Evolutionary conservation across 192 early-diverging fungal genomes (phyloP).

Genomic region (Gamsiella multidivaricata): DNA sequence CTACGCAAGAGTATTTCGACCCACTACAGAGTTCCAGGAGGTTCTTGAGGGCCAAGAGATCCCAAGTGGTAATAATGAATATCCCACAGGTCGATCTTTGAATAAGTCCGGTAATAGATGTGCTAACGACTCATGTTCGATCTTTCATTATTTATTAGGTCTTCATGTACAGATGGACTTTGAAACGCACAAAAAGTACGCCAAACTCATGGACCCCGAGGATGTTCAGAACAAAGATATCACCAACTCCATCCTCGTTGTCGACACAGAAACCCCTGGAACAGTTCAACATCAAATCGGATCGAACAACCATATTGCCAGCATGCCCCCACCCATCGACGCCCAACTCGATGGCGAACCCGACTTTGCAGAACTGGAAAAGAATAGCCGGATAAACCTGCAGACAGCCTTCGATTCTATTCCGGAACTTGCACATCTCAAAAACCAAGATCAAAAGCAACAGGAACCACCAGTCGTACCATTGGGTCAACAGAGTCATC

Average conservation of each 20-base stretch:
- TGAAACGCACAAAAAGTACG: constrained; percentile 64
- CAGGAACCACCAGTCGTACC: neutral
- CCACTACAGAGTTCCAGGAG: constrained; percentile 68
- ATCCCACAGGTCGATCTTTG: neutral
- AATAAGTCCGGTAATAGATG: too few relatives aligned
- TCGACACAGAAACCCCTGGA: constrained; percentile 45
- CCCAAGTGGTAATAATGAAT: constrained; percentile 54
- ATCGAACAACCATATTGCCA: neutral
- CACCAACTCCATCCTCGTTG: constrained; percentile 43
- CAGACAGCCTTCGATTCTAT: constrained; percentile 42
- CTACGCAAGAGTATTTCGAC: constrained; percentile 67
- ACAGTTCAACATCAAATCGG: constrained; percentile 28
- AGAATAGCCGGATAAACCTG: constrained; percentile 27
- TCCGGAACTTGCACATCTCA: constrained; percentile 26
- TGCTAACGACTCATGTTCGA: neutral
- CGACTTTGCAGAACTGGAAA: constrained; percentile 17
- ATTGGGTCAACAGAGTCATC: constrained; percentile 18
- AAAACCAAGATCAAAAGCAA: constrained; percentile 13
- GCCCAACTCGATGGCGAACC: constrained; percentile 9
- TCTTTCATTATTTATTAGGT: constrained; percentile 34
- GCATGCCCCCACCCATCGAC: constrained; percentile 30
- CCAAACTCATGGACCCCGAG: constrained; percentile 63
- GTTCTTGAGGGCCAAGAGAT: constrained; percentile 70
- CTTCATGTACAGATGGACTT: constrained; percentile 75
- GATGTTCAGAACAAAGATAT: constrained; percentile 6